Percentiles rank a stretch among this genome's conserved stretches.
Evolutionary conservation across 2,329 filamentous ascomycete genomes (phyloP).

Genomic region (Ophiostoma tasmaniense): DNA sequence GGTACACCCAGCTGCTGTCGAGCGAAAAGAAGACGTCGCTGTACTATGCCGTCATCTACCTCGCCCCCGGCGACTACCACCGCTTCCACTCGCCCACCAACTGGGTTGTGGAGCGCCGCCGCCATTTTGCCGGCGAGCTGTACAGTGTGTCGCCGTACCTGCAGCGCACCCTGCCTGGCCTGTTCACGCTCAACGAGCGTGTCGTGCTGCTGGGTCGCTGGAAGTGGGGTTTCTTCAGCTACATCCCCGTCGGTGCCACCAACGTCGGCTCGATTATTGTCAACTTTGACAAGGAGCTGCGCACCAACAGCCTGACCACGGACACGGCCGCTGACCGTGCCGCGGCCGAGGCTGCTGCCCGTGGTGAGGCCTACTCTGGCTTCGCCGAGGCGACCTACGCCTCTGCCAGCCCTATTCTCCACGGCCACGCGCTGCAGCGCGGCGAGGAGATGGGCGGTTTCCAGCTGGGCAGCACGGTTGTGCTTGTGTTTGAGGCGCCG

Average conservation of each 20-base stretch:
- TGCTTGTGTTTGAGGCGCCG: slow-evolving; percentile 93
- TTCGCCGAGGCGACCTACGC: slow-evolving; percentile 89
- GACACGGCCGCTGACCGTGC: slow-evolving; percentile 86
- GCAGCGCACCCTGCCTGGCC: slow-evolving; percentile 80
- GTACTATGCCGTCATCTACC: slow-evolving; percentile 91
- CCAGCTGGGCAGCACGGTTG: slow-evolving; percentile 87
- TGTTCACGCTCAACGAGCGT: slow-evolving; percentile 95
- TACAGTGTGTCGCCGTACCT: slow-evolving; percentile 94
- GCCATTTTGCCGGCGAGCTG: slow-evolving; percentile 96
- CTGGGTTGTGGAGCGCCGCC: slow-evolving; percentile 88
- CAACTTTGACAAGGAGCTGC: slow-evolving; percentile 91
- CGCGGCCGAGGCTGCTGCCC: slow-evolving; percentile 65
- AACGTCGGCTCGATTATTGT: slow-evolving; percentile 95
- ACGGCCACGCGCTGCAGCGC: slow-evolving; percentile 71
- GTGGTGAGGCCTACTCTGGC: slow-evolving; percentile 78
- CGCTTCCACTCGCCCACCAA: slow-evolving; percentile 92
- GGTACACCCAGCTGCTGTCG: slow-evolving; percentile 58
- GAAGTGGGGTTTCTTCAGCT: slow-evolving; percentile 96
- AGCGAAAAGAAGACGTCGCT: slow-evolving; percentile 53
- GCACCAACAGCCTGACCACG: slow-evolving; percentile 84
- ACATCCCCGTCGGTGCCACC: slow-evolving; percentile 89
- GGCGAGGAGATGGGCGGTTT: slow-evolving; percentile 99
- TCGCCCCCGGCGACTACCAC: slow-evolving; percentile 96
- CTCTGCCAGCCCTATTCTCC: slow-evolving; percentile 65
- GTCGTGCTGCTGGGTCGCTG: slow-evolving; percentile 88